Evolutionary conservation across 192 early-diverging fungal species (phyloP), one percentile per base, ranked within the genome.

Genomic region (Coemansia sp.): DNA sequence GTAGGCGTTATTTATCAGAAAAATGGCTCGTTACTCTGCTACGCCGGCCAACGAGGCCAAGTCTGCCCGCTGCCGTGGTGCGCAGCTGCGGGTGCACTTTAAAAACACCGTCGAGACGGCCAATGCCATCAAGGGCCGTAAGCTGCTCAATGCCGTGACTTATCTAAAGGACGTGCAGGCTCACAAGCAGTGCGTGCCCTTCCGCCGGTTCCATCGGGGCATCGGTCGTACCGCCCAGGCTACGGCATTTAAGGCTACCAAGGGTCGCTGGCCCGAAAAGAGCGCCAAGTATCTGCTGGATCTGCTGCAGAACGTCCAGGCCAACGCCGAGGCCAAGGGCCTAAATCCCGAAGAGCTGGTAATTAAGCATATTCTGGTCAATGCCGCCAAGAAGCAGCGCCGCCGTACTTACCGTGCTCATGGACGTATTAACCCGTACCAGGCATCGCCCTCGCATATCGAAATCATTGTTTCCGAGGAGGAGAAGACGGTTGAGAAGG

Each of bases 61-160:
- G 85, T 82, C 87, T 80, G 90, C 90, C 70, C 87, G 91, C 85
- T 84, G 92, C 71, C 87, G 89, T 56, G 93, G 91, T 65, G 86
- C 86, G 47, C 93, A 95, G 89, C 87, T 97, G 66, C 91, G 91
- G 78, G 90, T 88, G 79, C 83, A 84, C 80, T 96, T 94, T 88
- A 96, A 98, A 88, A 98, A 98, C 88, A 96, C 96, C 44, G 93
- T 91, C 65, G 96, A 98, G 82, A 84, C 91, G 56, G 94, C 94
- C 71, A 85, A 82, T 70, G 90, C 92, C 73, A 88, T 98, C 81
- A 84, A 87, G 63, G 96, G 96, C 71, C 78, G 89, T 83, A 91
- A 90, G 84, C 85, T 96, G 60, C 72, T 80, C 55, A 93, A 96
- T 86, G 96, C 96, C 63, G 83, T 93, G 50, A 66, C 78, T 50